Base-by-base conservation (phyloP, 441 rosid genomes). In the Arabidopsis hybrid region DNA sequence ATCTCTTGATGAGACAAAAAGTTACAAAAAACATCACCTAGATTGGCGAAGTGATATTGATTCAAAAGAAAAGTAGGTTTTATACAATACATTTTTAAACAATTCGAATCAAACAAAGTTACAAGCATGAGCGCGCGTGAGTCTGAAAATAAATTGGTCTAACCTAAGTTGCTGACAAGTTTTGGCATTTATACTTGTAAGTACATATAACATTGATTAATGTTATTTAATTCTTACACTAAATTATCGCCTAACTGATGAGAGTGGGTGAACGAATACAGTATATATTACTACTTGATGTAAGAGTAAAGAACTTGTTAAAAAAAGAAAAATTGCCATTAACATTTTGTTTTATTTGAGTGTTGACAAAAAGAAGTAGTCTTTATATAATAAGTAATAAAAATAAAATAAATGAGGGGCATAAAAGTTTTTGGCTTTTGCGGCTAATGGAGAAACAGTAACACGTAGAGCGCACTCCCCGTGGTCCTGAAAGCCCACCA, bases 401-500 rank as follows among this genome's bases (percentile, higher is more conserved):
- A 46, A 67, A 34, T 8, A 16, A 26, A 5, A 60, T 8, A 34
- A 7, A n/a, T 1, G 11, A 26, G 38, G 1, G 58, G 17, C 60
- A 77, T 14, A 38, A 66, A 77, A 65, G 72, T 59, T 26, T 72
- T 55, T 60, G 74, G 73, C 80, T 53, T 66, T 72, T 60, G 65
- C 49, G 60, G 73, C 53, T 69, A 69, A 65, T 65, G 74, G 62
- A 65, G 79, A 68, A 62, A 67, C 69, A 59, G 64, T 39, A 56
- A 43, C 68, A 72, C 77, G 80, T 67, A 72, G 64, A 62, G 35
- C 77, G 82, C 82, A 79, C 77, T 75, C 79, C 61, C 26, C 61
- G 71, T 78, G 42, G 79, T 60, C 57, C 58, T 47, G 4, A 77
- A 26, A 70, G 67, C 50, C 50, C 76, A 50, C 75, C 45, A n/a